phyloP scores from a whole-genome alignment of 345 rosid species.

The Noccaea caerulescens region DNA sequence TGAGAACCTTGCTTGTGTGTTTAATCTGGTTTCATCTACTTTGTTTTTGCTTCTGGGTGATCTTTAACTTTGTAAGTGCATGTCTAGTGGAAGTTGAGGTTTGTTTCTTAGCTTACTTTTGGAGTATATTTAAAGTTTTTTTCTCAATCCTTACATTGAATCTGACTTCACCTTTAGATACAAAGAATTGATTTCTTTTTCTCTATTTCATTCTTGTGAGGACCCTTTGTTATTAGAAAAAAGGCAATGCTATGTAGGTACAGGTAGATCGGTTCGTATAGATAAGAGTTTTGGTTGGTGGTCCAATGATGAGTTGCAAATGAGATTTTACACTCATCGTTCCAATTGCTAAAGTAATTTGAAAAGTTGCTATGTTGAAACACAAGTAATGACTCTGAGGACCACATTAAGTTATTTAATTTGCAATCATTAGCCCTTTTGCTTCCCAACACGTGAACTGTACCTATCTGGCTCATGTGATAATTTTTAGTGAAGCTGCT shows the following conservation, averaged over 20 bases:
- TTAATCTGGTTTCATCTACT: background rate
- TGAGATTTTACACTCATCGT: constrained; percentile 40
- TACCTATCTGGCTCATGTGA: background rate
- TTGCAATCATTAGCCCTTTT: background rate
- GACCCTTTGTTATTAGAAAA: background rate
- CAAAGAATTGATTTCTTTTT: background rate
- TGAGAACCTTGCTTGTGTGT: background rate
- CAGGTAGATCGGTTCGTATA: background rate
- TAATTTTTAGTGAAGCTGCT: constrained; percentile 1
- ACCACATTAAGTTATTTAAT: background rate
- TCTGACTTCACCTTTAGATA: background rate
- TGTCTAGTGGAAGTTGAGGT: background rate
- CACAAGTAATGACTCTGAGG: constrained; percentile 40
- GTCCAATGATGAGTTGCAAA: constrained; percentile 42
- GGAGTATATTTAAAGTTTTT: background rate
- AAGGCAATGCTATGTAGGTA: background rate
- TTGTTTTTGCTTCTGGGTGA: too few species aligned
- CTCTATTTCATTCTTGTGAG: constrained; percentile 1
- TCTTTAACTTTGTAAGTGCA: too few species aligned
- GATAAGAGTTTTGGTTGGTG: background rate
- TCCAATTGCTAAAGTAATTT: constrained; percentile 45
- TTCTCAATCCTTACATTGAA: background rate
- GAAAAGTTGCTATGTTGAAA: constrained; percentile 40
- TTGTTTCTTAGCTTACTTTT: background rate
- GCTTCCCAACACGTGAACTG: background rate